These are phyloP conservation scores for Wallacemonas sp. DNA, from an alignment of 208 protist species.

Conservation along the genomic window DNA sequence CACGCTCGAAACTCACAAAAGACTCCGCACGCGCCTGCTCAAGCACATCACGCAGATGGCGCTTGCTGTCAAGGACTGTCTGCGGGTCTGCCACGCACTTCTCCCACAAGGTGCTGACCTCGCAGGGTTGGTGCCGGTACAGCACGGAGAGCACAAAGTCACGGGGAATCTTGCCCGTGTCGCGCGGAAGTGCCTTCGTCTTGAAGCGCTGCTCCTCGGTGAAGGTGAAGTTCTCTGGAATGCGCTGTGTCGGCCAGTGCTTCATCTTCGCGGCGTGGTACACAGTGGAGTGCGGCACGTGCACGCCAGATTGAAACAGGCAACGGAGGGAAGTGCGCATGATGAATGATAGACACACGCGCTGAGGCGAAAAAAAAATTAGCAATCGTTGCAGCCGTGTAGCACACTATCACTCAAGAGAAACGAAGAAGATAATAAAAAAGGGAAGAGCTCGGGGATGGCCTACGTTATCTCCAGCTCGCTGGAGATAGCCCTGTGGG, in stretches of 20 bases:
- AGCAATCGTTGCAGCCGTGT: no score
- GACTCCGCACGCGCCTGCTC: slow-evolving; percentile 86
- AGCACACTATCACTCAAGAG: no score
- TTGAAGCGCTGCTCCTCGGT: slow-evolving; percentile 78
- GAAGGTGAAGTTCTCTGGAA: slow-evolving; percentile 83
- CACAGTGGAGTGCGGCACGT: slow-evolving; percentile 53
- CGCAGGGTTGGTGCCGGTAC: slow-evolving; percentile 89
- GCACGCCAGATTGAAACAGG: slow-evolving; percentile 73
- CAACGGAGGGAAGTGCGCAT: slow-evolving; percentile 39
- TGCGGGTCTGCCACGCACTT: slow-evolving; percentile 75
- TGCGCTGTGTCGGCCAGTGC: slow-evolving; percentile 71
- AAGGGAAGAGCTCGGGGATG: not conserved
- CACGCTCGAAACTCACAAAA: slow-evolving; percentile 85
- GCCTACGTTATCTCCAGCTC: not conserved
- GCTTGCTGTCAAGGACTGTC: slow-evolving; percentile 89
- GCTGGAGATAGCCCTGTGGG: no score
- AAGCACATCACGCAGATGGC: slow-evolving; percentile 88
- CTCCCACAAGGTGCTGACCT: slow-evolving; percentile 82
- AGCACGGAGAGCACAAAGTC: slow-evolving; percentile 89
- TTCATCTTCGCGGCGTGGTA: slow-evolving; percentile 83
- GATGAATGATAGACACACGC: slow-evolving; percentile 12
- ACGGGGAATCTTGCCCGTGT: slow-evolving; percentile 80
- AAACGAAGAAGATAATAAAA: no score
- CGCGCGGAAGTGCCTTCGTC: slow-evolving; percentile 74
- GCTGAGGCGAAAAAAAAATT: no score